phyloP scores from a whole-genome alignment of 2,329 filamentous ascomycete species.

The Xylariaceae sp. region DNA sequence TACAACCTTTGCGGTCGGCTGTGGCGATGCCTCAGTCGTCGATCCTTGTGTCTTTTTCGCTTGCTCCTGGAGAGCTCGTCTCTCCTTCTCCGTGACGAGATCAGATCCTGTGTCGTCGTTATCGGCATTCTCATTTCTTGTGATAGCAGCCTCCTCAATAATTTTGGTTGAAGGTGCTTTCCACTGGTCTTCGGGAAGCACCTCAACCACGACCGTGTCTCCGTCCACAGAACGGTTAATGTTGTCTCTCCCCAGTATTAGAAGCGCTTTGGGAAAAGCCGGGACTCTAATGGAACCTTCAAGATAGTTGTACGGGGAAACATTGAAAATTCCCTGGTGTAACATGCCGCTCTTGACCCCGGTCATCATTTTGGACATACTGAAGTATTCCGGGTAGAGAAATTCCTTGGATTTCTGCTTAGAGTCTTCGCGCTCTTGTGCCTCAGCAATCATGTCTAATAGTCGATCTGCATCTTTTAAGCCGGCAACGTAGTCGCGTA shows the following conservation, averaged over 20 bases:
- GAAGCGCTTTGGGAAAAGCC: constrained; percentile 81
- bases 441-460: constrained; percentile 88
- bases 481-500: constrained; percentile 75
- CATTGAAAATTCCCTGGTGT: constrained; percentile 93
- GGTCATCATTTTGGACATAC: constrained; percentile 89
- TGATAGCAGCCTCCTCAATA: constrained; percentile 87
- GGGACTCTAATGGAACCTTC: constrained; percentile 89
- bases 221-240: constrained; percentile 93
- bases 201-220: constrained; percentile 87
- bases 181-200: constrained; percentile 93
- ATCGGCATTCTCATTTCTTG: constrained; percentile 91
- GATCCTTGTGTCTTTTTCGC: constrained; percentile 81
- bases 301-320: constrained; percentile 96
- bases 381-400: constrained; percentile 86
- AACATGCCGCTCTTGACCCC: constrained; percentile 83
- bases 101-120: constrained; percentile 72
- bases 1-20: constrained; percentile 89
- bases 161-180: constrained; percentile 94
- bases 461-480: constrained; percentile 81
- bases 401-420: constrained; percentile 64
- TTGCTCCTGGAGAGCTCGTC: constrained; percentile 82
- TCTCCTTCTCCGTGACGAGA: constrained; percentile 84
- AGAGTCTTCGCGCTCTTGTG: constrained; percentile 62
- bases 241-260: constrained; percentile 88
- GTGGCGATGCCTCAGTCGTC: constrained; percentile 69